These are phyloP conservation scores for Jatropha podagrica DNA, from an alignment of 441 rosid species.

Conservation along the genomic window DNA sequence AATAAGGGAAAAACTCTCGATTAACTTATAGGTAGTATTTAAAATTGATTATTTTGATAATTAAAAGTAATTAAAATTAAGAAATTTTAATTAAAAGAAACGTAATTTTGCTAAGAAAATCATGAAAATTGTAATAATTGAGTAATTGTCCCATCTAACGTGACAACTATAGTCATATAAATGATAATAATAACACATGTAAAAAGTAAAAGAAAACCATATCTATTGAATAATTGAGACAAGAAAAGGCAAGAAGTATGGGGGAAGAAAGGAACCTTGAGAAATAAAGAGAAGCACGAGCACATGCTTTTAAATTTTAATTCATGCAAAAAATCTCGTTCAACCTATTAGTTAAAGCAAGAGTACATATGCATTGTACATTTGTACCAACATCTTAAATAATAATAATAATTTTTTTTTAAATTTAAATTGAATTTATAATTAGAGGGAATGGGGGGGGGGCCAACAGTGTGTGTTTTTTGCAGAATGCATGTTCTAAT, in stretches of 20 bases:
- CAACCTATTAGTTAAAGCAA: background rate
- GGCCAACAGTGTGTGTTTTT: background rate
- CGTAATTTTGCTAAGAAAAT: too few relatives aligned
- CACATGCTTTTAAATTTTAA: background rate
- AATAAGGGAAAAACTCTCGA: too few relatives aligned
- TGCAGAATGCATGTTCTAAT: conserved; percentile 13
- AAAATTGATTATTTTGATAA: too few relatives aligned
- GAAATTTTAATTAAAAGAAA: too few relatives aligned
- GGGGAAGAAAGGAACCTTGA: background rate
- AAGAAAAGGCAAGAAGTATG: background rate
- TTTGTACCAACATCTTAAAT: background rate
- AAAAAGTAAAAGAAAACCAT: too few relatives aligned
- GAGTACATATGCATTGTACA: conserved; percentile 23
- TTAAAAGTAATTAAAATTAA: too few relatives aligned
- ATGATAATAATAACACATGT: too few relatives aligned
- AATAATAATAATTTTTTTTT: background rate
- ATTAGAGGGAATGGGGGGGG: background rate
- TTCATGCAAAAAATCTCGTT: background rate
- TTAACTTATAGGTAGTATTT: too few relatives aligned
- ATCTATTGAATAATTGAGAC: background rate
- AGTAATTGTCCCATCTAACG: too few relatives aligned
- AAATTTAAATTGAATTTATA: background rate
- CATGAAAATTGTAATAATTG: too few relatives aligned
- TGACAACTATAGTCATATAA: too few relatives aligned
- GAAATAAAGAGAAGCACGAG: background rate